Evolutionary conservation across 2,329 filamentous ascomycete genomes (phyloP).

Genomic region (Rutstroemia sp.): DNA sequence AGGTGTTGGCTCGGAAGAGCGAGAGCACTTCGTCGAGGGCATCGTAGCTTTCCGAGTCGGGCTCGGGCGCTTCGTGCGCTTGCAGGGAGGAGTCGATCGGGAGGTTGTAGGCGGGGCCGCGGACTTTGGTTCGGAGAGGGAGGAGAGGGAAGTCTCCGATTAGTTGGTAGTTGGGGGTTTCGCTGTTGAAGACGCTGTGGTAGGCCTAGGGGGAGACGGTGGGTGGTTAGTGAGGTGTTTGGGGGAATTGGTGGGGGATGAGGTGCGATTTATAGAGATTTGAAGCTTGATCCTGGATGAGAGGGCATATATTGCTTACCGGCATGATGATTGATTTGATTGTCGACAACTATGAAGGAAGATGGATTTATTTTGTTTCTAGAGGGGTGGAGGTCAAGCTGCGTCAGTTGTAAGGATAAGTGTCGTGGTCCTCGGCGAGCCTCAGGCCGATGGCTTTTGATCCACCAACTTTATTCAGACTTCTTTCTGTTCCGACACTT

Average conservation of each 20-base stretch:
- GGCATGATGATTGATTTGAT: neutral
- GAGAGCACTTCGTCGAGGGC: slow-evolving; percentile 88
- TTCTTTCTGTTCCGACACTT: too few species aligned
- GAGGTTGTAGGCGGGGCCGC: slow-evolving; percentile 89
- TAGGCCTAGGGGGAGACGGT: slow-evolving; percentile 60
- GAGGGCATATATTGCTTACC: neutral
- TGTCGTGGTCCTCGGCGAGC: neutral
- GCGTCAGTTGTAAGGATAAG: too few species aligned
- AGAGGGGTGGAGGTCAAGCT: neutral
- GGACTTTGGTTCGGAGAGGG: slow-evolving; percentile 87
- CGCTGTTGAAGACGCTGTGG: slow-evolving; percentile 92
- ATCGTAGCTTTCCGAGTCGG: slow-evolving; percentile 90
- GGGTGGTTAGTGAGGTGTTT: neutral
- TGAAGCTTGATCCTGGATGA: too few species aligned
- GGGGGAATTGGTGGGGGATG: neutral
- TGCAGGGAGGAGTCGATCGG: slow-evolving; percentile 44
- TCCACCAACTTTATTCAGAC: neutral
- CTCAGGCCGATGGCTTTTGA: neutral
- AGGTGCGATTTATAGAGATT: neutral
- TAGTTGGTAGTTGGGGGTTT: slow-evolving; percentile 45
- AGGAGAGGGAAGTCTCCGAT: slow-evolving; percentile 92
- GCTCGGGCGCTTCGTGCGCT: slow-evolving; percentile 54
- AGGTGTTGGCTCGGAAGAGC: slow-evolving; percentile 94
- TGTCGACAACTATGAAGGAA: neutral
- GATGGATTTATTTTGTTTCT: neutral